Conservation (phyloP, 2,329 filamentous ascomycete genomes). For the Aspergillus calidoustus region DNA sequence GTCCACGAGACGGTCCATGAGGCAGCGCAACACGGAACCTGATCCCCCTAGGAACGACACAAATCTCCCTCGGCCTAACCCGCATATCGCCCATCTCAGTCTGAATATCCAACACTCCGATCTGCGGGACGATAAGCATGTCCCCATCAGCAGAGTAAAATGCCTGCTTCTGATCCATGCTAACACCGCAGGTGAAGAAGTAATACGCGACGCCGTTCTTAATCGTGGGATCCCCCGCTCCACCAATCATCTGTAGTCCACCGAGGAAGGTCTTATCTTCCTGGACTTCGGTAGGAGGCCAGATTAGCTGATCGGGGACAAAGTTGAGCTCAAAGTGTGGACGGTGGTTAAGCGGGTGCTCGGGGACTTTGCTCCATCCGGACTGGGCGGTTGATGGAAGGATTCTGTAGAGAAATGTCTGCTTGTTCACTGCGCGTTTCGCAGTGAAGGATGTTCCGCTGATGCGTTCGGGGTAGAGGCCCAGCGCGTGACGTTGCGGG, state of each 20-base stretch:
- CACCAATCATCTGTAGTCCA: conserved; percentile 12
- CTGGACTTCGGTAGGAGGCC: background rate
- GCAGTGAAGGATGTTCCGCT: conserved; percentile 13
- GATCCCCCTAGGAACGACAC: conserved; percentile 10
- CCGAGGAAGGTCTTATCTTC: conserved; percentile 9
- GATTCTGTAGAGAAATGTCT: conserved; percentile 13
- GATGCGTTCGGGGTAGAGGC: conserved; percentile 14
- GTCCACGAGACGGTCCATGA: conserved; percentile 5
- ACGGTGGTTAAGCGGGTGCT: conserved; percentile 10
- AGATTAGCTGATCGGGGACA: conserved; percentile 10
- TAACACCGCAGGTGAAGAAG: conserved; percentile 9
- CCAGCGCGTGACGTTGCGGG: conserved; percentile 9
- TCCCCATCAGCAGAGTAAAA: conserved; percentile 15
- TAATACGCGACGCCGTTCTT: conserved; percentile 14
- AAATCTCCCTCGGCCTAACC: conserved; percentile 8
- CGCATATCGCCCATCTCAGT: conserved; percentile 11
- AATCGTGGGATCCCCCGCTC: conserved; percentile 4
- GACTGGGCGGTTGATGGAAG: conserved; percentile 11
- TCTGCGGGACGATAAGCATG: conserved; percentile 9
- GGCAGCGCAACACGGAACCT: conserved; percentile 7
- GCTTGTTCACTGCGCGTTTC: conserved; percentile 13
- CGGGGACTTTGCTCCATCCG: conserved; percentile 3
- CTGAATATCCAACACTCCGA: conserved; percentile 8
- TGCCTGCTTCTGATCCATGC: conserved; percentile 9
- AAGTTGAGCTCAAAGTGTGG: conserved; percentile 7